phyloP scores from a whole-genome alignment of 1,139 yeast species.

The Blastobotrys illinoisensis region DNA sequence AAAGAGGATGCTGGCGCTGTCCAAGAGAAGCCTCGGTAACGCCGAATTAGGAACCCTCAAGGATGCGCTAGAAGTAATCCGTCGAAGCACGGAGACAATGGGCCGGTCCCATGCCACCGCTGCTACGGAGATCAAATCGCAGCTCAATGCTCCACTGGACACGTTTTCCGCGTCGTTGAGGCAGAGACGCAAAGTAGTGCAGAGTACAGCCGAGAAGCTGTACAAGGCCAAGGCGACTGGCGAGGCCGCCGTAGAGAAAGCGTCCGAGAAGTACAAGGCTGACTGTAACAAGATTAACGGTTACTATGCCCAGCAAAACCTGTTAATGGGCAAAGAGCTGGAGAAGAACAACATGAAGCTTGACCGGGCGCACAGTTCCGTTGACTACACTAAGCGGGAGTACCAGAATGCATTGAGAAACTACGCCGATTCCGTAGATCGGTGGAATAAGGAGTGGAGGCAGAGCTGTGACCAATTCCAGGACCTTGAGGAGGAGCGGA shows the following conservation, averaged over 20 bases:
- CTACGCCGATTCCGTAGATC: slow-evolving; percentile 60
- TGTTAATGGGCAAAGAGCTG: slow-evolving; percentile 74
- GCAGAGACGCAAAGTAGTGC: slow-evolving; percentile 43
- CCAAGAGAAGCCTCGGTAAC: slow-evolving; percentile 49
- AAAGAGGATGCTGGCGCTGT: slow-evolving; percentile 47
- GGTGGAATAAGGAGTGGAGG: slow-evolving; percentile 80
- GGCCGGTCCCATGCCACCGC: slow-evolving; percentile 45
- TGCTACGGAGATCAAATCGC: slow-evolving; percentile 40
- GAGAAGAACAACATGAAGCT: slow-evolving; percentile 62
- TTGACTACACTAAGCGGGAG: slow-evolving; percentile 47
- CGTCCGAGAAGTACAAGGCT: slow-evolving; percentile 50
- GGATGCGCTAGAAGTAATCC: slow-evolving; percentile 54
- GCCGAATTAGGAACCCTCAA: slow-evolving; percentile 56
- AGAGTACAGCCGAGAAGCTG: slow-evolving; percentile 40
- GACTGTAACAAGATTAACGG: slow-evolving; percentile 59
- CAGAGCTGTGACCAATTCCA: slow-evolving; percentile 64
- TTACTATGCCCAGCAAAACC: slow-evolving; percentile 55
- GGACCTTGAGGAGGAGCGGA: slow-evolving; percentile 70
- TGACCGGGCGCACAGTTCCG: slow-evolving; percentile 47
- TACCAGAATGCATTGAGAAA: slow-evolving; percentile 56
- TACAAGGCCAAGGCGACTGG: slow-evolving; percentile 38
- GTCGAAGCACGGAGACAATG: slow-evolving; percentile 49
- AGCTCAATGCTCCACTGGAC: slow-evolving; percentile 40
- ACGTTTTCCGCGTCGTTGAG: slow-evolving; percentile 41
- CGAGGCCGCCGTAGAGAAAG: slow-evolving; percentile 36